Conservation (phyloP, 345 rosid genomes). For the Noccaea caerulescens region DNA sequence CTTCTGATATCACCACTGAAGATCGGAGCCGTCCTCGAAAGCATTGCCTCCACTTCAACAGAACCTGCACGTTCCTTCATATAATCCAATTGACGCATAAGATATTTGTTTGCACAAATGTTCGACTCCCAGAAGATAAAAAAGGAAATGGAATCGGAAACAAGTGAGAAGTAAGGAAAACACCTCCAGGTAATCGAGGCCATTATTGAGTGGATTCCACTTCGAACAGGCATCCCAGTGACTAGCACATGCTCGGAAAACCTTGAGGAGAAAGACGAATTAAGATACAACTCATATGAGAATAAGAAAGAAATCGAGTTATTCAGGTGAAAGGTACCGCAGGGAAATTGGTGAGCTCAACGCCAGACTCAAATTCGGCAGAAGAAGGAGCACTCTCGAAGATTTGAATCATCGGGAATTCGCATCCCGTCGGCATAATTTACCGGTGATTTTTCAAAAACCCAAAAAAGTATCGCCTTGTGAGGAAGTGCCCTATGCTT, state of each 20-base stretch:
- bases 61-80: slow-evolving; percentile 70
- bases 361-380: slow-evolving; percentile 55
- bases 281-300: neutral
- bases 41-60: slow-evolving; percentile 74
- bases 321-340: slow-evolving; percentile 49
- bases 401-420: slow-evolving; percentile 43
- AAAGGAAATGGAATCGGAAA: neutral
- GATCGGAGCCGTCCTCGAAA: slow-evolving; percentile 67
- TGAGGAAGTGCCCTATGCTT: neutral
- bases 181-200: slow-evolving; percentile 82
- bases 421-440: slow-evolving; percentile 44
- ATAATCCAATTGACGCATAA: slow-evolving; percentile 28
- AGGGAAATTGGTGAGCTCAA: slow-evolving; percentile 73
- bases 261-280: slow-evolving; percentile 48
- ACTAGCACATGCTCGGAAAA: slow-evolving; percentile 59
- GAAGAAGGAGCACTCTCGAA: slow-evolving; percentile 60
- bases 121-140: neutral
- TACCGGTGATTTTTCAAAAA: neutral
- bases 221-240: slow-evolving; percentile 64
- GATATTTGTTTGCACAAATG: slow-evolving; percentile 3
- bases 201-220: slow-evolving; percentile 74
- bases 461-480: neutral
- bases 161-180: slow-evolving; percentile 13
- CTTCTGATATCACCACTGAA: slow-evolving; percentile 85
- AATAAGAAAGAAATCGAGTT: neutral